phyloP scores from a whole-genome alignment of 1,284 basidiomycete genomes.

The Trichosporon sp. region DNA sequence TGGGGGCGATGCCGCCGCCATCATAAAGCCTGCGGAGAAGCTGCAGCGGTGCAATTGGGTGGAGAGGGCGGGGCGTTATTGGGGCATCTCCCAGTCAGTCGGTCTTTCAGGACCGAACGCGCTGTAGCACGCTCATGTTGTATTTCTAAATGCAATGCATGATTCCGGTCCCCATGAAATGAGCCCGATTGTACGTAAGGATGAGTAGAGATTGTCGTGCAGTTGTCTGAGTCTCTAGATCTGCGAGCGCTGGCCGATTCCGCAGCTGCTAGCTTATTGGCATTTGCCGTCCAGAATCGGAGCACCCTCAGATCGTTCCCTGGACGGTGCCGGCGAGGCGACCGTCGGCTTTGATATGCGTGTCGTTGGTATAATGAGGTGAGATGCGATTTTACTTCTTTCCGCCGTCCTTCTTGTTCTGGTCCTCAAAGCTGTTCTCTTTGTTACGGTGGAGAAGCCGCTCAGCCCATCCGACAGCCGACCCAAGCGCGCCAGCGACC shows the following conservation, averaged over 20 bases:
- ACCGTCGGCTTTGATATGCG: too few relatives aligned
- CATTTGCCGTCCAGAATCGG: too few relatives aligned
- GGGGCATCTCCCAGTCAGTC: not conserved
- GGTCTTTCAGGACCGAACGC: too few relatives aligned
- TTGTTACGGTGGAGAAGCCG: constrained; percentile 24
- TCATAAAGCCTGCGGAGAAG: not conserved
- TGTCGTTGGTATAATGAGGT: too few relatives aligned
- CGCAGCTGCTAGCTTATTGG: too few relatives aligned
- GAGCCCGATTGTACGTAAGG: not conserved
- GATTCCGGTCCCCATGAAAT: not conserved
- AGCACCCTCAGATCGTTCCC: too few relatives aligned
- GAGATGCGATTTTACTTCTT: not conserved
- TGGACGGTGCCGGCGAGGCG: too few relatives aligned
- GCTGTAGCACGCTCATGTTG: not conserved
- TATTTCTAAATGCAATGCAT: constrained; percentile 4
- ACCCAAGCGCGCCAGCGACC: constrained; percentile 34
- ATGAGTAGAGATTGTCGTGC: constrained; percentile 3
- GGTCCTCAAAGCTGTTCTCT: constrained; percentile 7
- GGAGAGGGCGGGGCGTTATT: too few relatives aligned
- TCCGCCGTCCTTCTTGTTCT: constrained; percentile 5
- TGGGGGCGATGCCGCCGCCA: not conserved
- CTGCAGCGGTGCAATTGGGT: too few relatives aligned
- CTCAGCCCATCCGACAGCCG: constrained; percentile 38
- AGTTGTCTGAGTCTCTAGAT: too few relatives aligned
- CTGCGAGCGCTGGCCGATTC: not conserved